Percentiles rank a stretch among this genome's conserved stretches.
phyloP scores from a whole-genome alignment of 441 rosid species.

The Cnidoscolus chayamansa region DNA sequence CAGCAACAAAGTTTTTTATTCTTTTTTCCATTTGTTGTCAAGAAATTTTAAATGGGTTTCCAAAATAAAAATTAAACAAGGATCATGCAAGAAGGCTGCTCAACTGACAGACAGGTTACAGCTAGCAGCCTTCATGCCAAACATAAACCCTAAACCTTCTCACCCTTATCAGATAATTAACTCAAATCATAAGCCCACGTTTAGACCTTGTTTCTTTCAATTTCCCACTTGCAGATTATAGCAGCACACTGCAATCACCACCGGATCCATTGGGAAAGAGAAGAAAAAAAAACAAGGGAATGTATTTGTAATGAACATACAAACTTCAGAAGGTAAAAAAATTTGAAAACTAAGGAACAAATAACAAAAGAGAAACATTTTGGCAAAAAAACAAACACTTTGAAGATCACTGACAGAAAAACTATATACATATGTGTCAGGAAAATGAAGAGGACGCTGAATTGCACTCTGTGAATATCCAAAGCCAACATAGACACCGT shows the following conservation, averaged over 20 bases:
- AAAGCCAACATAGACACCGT: neutral
- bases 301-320: neutral
- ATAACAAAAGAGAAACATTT: neutral
- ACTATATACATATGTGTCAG: neutral
- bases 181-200: constrained; percentile 49
- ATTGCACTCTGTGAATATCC: constrained; percentile 6
- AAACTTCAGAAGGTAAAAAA: neutral
- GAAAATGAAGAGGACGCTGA: neutral
- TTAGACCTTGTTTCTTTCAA: constrained; percentile 38
- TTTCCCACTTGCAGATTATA: constrained; percentile 18
- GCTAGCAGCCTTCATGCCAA: constrained; percentile 67
- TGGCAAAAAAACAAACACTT: neutral
- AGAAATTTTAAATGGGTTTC: neutral
- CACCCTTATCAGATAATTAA: constrained; percentile 5
- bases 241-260: constrained; percentile 10
- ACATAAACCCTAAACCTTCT: constrained; percentile 57
- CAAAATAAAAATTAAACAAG: constrained; percentile 15
- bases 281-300: neutral
- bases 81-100: constrained; percentile 97
- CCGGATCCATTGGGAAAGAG: constrained; percentile 7
- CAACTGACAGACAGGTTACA: constrained; percentile 87
- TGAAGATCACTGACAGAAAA: neutral
- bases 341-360: neutral
- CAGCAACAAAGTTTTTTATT: constrained; percentile 11
- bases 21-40: neutral